Conservation (phyloP, 225 moss, liverwort and hornwort species). For the Straminergon stramineum region DNA sequence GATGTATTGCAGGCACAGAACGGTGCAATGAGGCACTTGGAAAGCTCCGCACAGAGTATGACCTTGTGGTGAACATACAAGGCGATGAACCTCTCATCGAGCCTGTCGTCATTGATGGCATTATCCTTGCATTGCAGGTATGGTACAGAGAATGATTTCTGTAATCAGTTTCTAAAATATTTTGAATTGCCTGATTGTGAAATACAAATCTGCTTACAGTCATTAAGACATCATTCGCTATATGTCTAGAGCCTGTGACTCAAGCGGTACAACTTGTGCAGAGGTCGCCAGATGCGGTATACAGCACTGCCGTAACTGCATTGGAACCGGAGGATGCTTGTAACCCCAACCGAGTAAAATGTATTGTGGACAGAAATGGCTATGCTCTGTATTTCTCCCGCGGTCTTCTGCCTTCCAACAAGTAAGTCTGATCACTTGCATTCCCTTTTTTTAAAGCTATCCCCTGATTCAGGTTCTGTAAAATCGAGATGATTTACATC, state of each 20-base stretch:
- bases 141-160: neutral
- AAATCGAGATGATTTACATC: neutral
- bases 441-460: neutral
- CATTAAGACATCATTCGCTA: neutral
- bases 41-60: constrained; percentile 45
- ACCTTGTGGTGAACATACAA: constrained; percentile 87
- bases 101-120: constrained; percentile 84
- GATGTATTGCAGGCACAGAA: constrained; percentile 66
- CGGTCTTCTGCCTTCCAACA: constrained; percentile 81
- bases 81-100: constrained; percentile 99
- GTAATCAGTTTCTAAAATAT: neutral
- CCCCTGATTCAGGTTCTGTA: neutral
- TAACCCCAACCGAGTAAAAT: constrained; percentile 87
- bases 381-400: constrained; percentile 96
- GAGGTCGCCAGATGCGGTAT: constrained; percentile 77
- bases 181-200: neutral
- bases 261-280: constrained; percentile 10
- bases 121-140: constrained; percentile 88
- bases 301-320: constrained; percentile 83
- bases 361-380: constrained; percentile 71
- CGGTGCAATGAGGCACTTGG: constrained; percentile 75
- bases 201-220: neutral
- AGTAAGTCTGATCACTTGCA: constrained; percentile 27
- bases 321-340: constrained; percentile 59
- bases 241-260: neutral